Conservation (phyloP, 1,284 basidiomycete genomes). For the Apiotrichum mycotoxinovorans region DNA sequence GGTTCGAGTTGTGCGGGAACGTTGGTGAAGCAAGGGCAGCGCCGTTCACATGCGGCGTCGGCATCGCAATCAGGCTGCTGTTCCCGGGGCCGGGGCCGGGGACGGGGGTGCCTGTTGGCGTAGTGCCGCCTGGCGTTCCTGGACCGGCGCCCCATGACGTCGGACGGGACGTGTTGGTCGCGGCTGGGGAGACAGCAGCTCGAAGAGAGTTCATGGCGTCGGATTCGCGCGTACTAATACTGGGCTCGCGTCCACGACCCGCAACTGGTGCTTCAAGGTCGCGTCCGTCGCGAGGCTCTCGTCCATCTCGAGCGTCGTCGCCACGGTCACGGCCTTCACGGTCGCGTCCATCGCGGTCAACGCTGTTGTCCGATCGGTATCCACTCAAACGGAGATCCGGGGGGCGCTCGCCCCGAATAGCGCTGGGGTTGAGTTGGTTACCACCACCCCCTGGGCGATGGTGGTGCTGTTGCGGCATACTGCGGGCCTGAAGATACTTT, state of each 20-base stretch:
- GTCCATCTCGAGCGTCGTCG: no score
- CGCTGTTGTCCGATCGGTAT: constrained; percentile 25
- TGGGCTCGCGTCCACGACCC: not conserved
- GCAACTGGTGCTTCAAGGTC: not conserved
- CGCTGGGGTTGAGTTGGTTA: not conserved
- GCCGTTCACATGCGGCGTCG: constrained; percentile 16
- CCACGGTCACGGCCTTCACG: not conserved
- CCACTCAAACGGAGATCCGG: constrained; percentile 24
- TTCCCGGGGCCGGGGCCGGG: not conserved
- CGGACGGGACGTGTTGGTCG: constrained; percentile 7
- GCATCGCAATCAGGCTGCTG: constrained; percentile 4
- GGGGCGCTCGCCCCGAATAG: constrained; percentile 13
- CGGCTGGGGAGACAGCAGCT: not conserved
- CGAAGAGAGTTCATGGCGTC: not conserved
- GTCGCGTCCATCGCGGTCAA: constrained; percentile 2
- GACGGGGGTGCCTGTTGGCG: not conserved
- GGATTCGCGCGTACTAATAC: not conserved
- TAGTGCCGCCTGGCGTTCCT: not conserved
- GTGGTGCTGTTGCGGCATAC: not conserved
- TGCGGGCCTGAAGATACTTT: constrained; percentile 57
- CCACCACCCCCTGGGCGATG: not conserved
- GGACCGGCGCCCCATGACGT: constrained; percentile 9
- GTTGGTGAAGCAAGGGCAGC: not conserved
- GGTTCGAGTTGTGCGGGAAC: not conserved
- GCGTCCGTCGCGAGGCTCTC: no score